Evolutionary conservation across 2,329 filamentous ascomycete genomes (phyloP).

Genomic region (Neurospora sp.): DNA sequence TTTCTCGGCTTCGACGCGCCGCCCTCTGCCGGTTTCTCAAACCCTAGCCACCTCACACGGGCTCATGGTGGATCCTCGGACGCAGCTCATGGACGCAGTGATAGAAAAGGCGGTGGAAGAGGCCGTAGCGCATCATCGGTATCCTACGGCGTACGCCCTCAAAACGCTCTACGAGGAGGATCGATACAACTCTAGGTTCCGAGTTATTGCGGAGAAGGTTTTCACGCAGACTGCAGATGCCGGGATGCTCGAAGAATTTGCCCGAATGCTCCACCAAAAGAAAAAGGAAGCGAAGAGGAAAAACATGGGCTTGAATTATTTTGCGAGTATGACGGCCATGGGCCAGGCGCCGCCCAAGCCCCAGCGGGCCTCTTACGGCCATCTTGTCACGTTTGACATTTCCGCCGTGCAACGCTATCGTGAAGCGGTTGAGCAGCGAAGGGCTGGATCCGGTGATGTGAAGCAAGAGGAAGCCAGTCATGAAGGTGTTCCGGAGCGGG

Average conservation of each 20-base stretch:
- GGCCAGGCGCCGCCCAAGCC: constrained; percentile 34
- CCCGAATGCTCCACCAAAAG: constrained; percentile 38
- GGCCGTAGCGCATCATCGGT: constrained; percentile 45
- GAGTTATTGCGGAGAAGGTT: constrained; percentile 48
- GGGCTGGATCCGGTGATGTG: constrained; percentile 1
- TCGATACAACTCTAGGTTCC: constrained; percentile 36
- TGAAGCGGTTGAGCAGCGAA: constrained; percentile 5
- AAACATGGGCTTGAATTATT: constrained; percentile 43
- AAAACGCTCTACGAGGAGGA: constrained; percentile 50
- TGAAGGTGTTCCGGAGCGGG: constrained; percentile 2
- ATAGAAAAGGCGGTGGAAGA: constrained; percentile 50
- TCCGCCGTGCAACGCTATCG: constrained; percentile 17
- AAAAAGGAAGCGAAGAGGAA: constrained; percentile 48
- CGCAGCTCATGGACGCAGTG: constrained; percentile 37
- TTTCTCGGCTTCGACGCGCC: constrained; percentile 10
- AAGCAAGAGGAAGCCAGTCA: constrained; percentile 2
- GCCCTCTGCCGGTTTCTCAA: constrained; percentile 4
- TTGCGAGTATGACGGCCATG: constrained; percentile 38
- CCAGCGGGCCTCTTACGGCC: constrained; percentile 38
- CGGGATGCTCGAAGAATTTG: constrained; percentile 42
- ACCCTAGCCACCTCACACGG: background rate
- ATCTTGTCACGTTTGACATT: constrained; percentile 34
- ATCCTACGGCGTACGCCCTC: constrained; percentile 53
- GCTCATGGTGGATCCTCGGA: background rate
- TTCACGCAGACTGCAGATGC: constrained; percentile 47